A percentile compares a stretch with the other conserved stretches of the same genome.
Conservation (phyloP, 371 early-diverging fungal species). For the Apophysomyces trapeziformis region DNA sequence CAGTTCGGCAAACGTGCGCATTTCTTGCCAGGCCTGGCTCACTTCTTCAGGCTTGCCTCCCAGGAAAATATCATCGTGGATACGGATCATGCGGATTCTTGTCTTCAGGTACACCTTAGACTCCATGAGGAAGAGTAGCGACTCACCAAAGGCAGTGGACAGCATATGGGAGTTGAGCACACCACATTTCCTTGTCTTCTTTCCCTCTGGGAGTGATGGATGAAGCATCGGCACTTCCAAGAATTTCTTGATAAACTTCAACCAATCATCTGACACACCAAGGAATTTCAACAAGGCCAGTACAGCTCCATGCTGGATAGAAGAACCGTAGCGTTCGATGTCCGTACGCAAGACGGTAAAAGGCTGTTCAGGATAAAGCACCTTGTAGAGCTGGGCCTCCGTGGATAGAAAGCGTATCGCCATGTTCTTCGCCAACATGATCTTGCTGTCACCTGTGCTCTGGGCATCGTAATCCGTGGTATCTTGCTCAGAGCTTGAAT, state of each 20-base stretch:
- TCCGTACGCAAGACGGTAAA: conserved; percentile 25
- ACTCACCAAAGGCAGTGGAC: conserved; percentile 18
- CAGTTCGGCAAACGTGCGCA: conserved; percentile 15
- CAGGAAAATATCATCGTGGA: conserved; percentile 26
- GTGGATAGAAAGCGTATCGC: conserved; percentile 14
- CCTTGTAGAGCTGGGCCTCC: conserved; percentile 20
- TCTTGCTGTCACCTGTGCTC: not conserved
- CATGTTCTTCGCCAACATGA: conserved; percentile 12
- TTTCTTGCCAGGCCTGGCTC: conserved; percentile 14
- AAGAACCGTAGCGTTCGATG: conserved; percentile 26
- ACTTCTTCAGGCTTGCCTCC: conserved; percentile 8
- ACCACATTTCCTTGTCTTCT: conserved; percentile 9
- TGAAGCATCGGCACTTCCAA: conserved; percentile 18
- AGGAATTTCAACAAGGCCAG: conserved; percentile 18
- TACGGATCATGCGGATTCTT: conserved; percentile 9
- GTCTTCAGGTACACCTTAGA: conserved; percentile 9
- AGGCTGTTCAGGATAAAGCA: not conserved
- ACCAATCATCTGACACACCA: conserved; percentile 18
- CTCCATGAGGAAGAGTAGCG: conserved; percentile 22
- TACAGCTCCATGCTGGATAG: conserved; percentile 19
- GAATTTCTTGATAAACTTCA: conserved; percentile 15
- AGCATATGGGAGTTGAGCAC: conserved; percentile 21
- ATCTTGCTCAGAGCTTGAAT: not conserved
- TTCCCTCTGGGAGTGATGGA: conserved; percentile 10
- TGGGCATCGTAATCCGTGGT: not conserved